Evolutionary conservation across 2,329 filamentous ascomycete genomes (phyloP), one percentile per base, ranked within the genome.

Genomic region (Botrytis fabae): DNA sequence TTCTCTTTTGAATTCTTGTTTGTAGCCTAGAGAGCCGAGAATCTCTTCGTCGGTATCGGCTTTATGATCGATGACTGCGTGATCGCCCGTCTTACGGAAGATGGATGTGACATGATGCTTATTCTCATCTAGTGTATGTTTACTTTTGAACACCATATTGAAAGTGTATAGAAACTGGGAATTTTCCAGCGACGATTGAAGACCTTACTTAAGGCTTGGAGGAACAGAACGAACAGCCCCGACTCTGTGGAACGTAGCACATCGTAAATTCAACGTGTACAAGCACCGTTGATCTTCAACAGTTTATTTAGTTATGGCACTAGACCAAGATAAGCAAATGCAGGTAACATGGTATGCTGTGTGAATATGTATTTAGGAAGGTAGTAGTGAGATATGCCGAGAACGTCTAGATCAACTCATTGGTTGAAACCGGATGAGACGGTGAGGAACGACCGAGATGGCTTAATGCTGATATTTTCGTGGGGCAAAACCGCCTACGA

Each of bases 1-100:
- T 80, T 81, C 70, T 70, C 75, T 72, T 66, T 80, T 80, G 75
- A 81, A 80, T 72, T 80, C 80, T 65, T 80, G 79, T 73, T 79
- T 80, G 69, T 81, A 81, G 22, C 77, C 77, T 0, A 78, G 28
- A 4, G 76, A 75, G 14, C 63, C 72, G 0, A 78, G 62, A 25
- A 75, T 68, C 46, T 76, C 69, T 42, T 78, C 77, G 28, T 78
- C 76, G 12, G 60, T 65, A 28, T 73, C 64, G 6, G 63, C 75
- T 4, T 35, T 40, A 35, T 72, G 74, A 18, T 73, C 44, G 16
- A 72, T 59, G 1, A 76, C 65, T 14, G 75, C 72, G 59, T 75
- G 68, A 22, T 73, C 74, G 14, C 69, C 74, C 1, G 66, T 68
- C 8, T 62, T 70, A 12, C 59, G 48, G n/a, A 75, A 74, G 28